Percentiles rank a stretch among this genome's conserved stretches.
Conservation (phyloP, 2,329 filamentous ascomycete genomes). For the Myriosclerotinia duriaeana region DNA sequence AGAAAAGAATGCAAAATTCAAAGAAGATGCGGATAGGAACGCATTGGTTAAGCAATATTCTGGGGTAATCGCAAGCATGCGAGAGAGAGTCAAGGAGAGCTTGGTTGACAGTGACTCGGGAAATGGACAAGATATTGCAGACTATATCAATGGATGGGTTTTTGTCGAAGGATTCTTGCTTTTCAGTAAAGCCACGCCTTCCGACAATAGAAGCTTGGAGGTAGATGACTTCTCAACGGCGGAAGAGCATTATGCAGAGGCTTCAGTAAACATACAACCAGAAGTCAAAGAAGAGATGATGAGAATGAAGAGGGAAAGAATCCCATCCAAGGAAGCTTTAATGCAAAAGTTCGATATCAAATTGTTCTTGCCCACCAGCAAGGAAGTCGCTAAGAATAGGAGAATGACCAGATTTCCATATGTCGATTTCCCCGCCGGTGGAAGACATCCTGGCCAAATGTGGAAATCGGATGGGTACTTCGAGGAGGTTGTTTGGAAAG, state of each 20-base stretch:
- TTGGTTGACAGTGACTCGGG: no score
- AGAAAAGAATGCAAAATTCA: background rate
- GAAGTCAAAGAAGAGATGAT: background rate
- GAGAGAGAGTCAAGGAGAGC: background rate
- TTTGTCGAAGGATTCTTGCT: constrained; percentile 21
- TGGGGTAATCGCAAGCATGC: constrained; percentile 14
- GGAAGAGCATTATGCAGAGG: background rate
- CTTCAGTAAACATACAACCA: background rate
- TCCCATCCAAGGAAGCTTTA: constrained; percentile 9
- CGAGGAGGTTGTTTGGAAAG: constrained; percentile 35
- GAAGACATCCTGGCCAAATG: constrained; percentile 32
- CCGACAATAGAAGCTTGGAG: background rate
- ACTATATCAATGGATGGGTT: background rate
- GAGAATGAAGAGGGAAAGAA: background rate
- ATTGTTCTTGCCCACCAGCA: constrained; percentile 31
- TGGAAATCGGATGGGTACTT: constrained; percentile 40
- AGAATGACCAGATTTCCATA: constrained; percentile 28
- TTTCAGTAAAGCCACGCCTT: background rate
- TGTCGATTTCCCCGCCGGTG: constrained; percentile 26
- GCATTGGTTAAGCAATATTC: constrained; percentile 4
- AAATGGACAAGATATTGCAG: no score
- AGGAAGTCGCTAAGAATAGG: constrained; percentile 24
- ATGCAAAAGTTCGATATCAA: constrained; percentile 29
- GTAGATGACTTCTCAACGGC: background rate
- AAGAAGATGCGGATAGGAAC: constrained; percentile 15